Base-by-base conservation (phyloP, 345 rosid species). In the Arabidopsis arenosa region DNA sequence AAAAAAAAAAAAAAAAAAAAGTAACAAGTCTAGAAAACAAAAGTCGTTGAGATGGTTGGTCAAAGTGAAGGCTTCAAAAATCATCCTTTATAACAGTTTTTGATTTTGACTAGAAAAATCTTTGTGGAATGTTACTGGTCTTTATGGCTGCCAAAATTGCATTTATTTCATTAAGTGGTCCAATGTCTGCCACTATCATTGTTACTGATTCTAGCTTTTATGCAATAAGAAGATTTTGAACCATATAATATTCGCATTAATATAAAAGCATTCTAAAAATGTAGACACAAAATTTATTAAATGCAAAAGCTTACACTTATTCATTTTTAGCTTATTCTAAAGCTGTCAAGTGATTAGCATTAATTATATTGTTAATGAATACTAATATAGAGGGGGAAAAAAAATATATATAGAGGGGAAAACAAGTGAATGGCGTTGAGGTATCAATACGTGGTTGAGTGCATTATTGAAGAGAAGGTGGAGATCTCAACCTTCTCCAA, bases 71-170 rank as follows among this genome's bases (percentile, higher is more conserved):
- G 73, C 73, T 75, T 23, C 54, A 45, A 51, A 43, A 48, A 45
- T 51, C 5, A 49, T 15, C 45, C 21, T 49, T 37, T 18, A 18
- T 23, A 33, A n/a, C 28, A n/a, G 47, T 35, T 37, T 66, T 43
- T 9, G n/a, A 61, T 76, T 35, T 76, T 69, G 89, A 65, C 88
- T 83, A 81, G 85, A 88, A 80, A 89, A 87, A 86, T 89, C 84
- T 30, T 21, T 53, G 70, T 48, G 55, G 66, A 63, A 75, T 73
- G 54, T 74, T 52, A 79, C 53, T 44, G 55, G 81, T 72, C 81
- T 64, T 59, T 58, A 59, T 40, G 81, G 81, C 81, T 72, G 81
- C 81, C 81, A 48, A 58, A 51, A 18, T 21, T 21, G 56, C 72
- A 72, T 78, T 59, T 64, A 56, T 56, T 32, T 55, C 80, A 6